Conservation (phyloP, 1,284 basidiomycete genomes). For the Chiua sp. region DNA sequence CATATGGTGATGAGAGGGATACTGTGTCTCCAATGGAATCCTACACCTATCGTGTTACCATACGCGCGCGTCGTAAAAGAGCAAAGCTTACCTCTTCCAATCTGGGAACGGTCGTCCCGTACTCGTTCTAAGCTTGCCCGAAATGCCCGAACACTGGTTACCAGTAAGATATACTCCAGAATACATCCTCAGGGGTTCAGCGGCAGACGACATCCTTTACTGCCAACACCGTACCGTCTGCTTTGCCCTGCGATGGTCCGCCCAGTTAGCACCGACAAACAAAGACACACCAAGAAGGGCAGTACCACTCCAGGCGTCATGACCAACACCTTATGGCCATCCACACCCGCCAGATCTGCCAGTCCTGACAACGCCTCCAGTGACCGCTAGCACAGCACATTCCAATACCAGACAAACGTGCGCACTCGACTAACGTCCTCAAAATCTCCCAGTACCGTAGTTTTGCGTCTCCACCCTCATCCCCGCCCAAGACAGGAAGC, state of each 20-base stretch:
- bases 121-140: slow-evolving; percentile 51
- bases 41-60: slow-evolving; percentile 10
- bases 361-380: slow-evolving; percentile 30
- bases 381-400: too few species aligned
- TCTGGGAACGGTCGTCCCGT: slow-evolving; percentile 45
- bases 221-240: too few species aligned
- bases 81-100: slow-evolving; percentile 61
- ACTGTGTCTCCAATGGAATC: slow-evolving; percentile 40
- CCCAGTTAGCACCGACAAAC: background rate
- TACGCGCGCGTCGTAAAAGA: background rate
- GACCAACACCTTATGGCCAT: slow-evolving; percentile 61
- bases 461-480: too few species aligned
- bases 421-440: too few species aligned
- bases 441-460: too few species aligned
- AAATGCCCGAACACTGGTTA: slow-evolving; percentile 64
- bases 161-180: slow-evolving; percentile 62
- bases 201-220: too few species aligned
- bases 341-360: slow-evolving; percentile 55
- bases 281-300: slow-evolving; percentile 47
- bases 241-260: too few species aligned
- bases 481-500: too few species aligned
- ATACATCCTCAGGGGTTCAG: background rate
- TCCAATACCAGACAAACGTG: too few species aligned
- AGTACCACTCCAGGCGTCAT: slow-evolving; percentile 50
- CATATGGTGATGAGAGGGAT: slow-evolving; percentile 48